Conservation (phyloP, 73 alveolate species). For the Strombidium stylifer region DNA sequence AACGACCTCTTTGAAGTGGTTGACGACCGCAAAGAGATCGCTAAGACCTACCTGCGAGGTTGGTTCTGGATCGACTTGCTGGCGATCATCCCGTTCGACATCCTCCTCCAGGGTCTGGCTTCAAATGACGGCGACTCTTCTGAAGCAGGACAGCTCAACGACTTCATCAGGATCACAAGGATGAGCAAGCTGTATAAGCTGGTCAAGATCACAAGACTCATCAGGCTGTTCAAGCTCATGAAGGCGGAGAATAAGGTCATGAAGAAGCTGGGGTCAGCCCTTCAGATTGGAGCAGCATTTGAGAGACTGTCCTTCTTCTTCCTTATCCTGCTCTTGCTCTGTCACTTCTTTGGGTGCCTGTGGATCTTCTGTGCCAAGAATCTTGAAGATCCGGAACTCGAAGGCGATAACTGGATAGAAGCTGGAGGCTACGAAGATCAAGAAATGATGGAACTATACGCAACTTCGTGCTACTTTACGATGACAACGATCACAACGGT, state of each 20-base stretch:
- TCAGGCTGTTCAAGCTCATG: constrained; percentile 65
- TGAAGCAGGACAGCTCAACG: background rate
- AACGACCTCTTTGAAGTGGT: background rate
- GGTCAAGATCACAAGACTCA: constrained; percentile 69
- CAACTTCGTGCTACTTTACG: constrained; percentile 62
- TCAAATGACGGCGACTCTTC: constrained; percentile 16
- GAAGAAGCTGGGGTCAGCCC: constrained; percentile 16
- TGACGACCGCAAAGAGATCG: background rate
- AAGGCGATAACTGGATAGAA: constrained; percentile 81
- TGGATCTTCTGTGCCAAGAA: constrained; percentile 83
- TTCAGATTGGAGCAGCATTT: constrained; percentile 11
- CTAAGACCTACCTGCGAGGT: background rate
- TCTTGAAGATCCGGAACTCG: constrained; percentile 64
- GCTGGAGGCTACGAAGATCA: constrained; percentile 9
- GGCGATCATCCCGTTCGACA: background rate
- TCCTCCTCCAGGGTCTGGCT: constrained; percentile 34
- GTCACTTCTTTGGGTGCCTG: constrained; percentile 86
- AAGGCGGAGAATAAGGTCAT: constrained; percentile 35
- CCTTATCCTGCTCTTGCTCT: constrained; percentile 45
- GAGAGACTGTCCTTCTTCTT: constrained; percentile 29
- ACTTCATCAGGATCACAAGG: constrained; percentile 67
- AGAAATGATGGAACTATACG: constrained; percentile 44
- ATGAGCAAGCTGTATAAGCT: constrained; percentile 82
- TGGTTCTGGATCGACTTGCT: background rate
- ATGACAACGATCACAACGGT: constrained; percentile 77